phyloP scores from a whole-genome alignment of 192 early-diverging fungal genomes.

The Backusella luteola region DNA sequence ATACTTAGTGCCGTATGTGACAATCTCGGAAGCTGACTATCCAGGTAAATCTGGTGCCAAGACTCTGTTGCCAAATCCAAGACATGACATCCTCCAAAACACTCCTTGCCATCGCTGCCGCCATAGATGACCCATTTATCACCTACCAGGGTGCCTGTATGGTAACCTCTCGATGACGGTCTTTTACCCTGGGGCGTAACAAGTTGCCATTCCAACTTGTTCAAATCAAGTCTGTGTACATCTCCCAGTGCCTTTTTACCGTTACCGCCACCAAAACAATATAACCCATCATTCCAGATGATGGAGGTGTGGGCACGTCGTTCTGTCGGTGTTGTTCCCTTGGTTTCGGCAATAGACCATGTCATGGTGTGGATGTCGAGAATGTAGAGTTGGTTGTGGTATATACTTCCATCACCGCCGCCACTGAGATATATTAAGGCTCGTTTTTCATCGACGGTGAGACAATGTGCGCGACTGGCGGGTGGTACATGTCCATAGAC shows the following conservation, averaged over 20 bases:
- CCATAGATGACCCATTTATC: conserved; percentile 80
- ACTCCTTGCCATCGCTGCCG: conserved; percentile 80
- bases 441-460: conserved; percentile 58
- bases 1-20: conserved; percentile 81
- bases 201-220: conserved; percentile 51
- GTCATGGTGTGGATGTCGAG: conserved; percentile 70
- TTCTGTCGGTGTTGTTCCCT: conserved; percentile 55
- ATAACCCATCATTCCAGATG: conserved; percentile 68
- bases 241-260: conserved; percentile 80
- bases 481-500: conserved; percentile 68
- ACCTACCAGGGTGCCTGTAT: conserved; percentile 82
- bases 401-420: conserved; percentile 80
- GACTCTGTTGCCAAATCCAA: conserved; percentile 52
- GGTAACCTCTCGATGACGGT: conserved; percentile 80
- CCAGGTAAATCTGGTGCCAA: conserved; percentile 65
- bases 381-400: conserved; percentile 77
- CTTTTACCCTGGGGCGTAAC: conserved; percentile 53
- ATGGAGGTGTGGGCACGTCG: conserved; percentile 79
- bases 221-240: conserved; percentile 61
- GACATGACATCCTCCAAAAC: conserved; percentile 64
- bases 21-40: conserved; percentile 64
- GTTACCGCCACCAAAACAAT: conserved; percentile 91
- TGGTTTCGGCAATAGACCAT: conserved; percentile 62
- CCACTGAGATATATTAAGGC: conserved; percentile 73
- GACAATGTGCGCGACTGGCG: conserved; percentile 81